Base-by-base conservation (phyloP, 2,329 filamentous ascomycete genomes). In the Laburnicola sp. region DNA sequence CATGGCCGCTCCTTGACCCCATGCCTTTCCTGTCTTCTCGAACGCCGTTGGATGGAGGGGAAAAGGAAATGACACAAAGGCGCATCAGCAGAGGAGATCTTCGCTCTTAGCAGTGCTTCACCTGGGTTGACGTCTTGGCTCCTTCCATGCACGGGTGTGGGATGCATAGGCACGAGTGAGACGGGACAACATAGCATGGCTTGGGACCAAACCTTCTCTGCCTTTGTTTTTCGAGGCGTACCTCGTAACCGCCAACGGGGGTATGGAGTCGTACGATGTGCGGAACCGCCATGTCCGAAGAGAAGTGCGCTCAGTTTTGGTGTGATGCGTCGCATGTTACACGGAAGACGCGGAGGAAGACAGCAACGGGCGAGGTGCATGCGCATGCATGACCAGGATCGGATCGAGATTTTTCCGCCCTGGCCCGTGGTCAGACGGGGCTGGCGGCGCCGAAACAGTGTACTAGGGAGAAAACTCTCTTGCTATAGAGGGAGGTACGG, bases 241-340 rank as follows among this genome's bases (percentile, higher is more conserved):
- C 16, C 16, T 16, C 16, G 16, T 16, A 16, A 37, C 43, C 32
- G 43, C 32, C 30, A 25, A 11, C 11, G 43, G n/a, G 30, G 22
- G 32, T 16, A 16, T 16, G 32, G 22, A 25, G 48, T 57, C 50
- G 57, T 59, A 62, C 57, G 55, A 58, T 56, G 25, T 27, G 41
- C 49, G 45, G 32, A 8, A 34, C 16, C 11, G 16, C 16, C 1
- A 16, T 16, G 16, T 16, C 16, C 16, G 16, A 16, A 16, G 16
- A 16, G 16, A 16, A 16, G 16, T 16, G 16, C 16, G 16, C 16
- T 16, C 16, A 16, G 16, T 16, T 16, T 16, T 16, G 16, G 16
- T 16, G 16, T 26, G 22, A 34, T 22, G 27, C 45, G 31, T 41
- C 45, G 42, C 38, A 22, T 35, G 41, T 45, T 35, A 47, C 40